Base-by-base conservation (phyloP, 306 rosid species). In the Prunus dulcis region DNA sequence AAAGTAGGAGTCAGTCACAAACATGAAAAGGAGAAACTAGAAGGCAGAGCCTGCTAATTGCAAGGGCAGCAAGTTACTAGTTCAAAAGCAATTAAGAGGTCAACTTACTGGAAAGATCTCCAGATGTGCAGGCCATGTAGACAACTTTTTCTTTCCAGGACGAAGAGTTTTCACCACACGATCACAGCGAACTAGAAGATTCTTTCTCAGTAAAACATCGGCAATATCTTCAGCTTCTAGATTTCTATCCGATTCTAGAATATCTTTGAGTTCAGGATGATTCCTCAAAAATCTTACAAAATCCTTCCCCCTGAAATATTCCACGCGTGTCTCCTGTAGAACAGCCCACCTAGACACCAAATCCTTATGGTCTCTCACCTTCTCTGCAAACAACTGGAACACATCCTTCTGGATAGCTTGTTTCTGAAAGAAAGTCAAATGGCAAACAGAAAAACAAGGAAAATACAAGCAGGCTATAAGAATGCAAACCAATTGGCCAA, bases 91-190 rank as follows among this genome's bases (percentile, higher is more conserved):
- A 49, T 2, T 27, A 64, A 32, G 51, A 38, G 55, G 12, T 58
- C 4, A 64, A 67, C 93, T 82, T 79, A 96, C 97, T 60, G 86
- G 86, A 82, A 89, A 92, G 68, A 96, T 96, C 87, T 96, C 99
- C 76, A 96, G 80, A 87, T 96, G 97, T 25, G 98, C 98, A 53
- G 97, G 98, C 98, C 99, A 96, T 18, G 98, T 92, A 56, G 99
- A 96, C 74, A 96, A 71, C 84, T 96, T 96, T 82, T 83, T 91
- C 93, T 91, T 96, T 64, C 99, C 99, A 64, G 98, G 99, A 78
- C 96, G 99, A 84, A 96, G 83, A 72, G 93, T 96, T 87, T 96
- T 96, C 46, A 96, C 92, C 51, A 96, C 97, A 23, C 99, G 97
- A 73, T 96, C 99, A 78, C 99, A 96, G 32, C 98, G 93, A 64